Evolutionary conservation across 768 basidiomycete species (phyloP), one percentile per base, ranked within the genome.

Genomic region (Clavaria fumosa): DNA sequence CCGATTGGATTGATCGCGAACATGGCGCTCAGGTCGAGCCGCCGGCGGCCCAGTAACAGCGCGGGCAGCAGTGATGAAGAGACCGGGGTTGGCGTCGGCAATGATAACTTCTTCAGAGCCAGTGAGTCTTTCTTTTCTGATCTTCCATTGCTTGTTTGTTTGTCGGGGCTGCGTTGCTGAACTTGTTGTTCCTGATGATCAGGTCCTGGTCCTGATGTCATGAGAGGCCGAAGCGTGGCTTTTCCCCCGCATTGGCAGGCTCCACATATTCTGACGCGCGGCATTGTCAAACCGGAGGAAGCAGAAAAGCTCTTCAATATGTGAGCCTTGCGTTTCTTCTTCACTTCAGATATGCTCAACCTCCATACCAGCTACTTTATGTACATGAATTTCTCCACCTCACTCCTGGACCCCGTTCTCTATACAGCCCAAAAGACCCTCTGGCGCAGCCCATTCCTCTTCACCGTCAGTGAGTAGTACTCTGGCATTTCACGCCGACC

Each of bases 401-500:
- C 78, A 2, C 53, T 93, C 18, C 60, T 93, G 15, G 89, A 91
- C 46, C 78, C 80, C 7, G 67, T 70, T 22, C 66, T 93, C 15
- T 90, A 96, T 51, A 89, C 85, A 0, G 78, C 88, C 4, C 78
- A 79, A 37, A 69, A 66, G 45, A 82, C 83, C 1, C 79, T 75
- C 45, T 75, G 75, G 55, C 72, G 90, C 15, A 85, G 80, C 48
- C 85, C 89, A 2, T 93, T 93, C 62, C 55, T 96, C 24, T 89
- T 93, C 57, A 91, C 90, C 22, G 84, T 88, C 41, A 72, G 83
- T 86, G 48, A 70, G 75, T 72, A 45, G 32, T 11, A 14, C 27
- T 26, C 14, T 31, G 19, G 20, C 7, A 6, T 12, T 32, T 7
- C 17, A 5, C 6, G 1, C 6, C n/a, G n/a, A n/a, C 1, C 17